These are phyloP conservation scores for Remersonia thermophila DNA, from an alignment of 2,329 filamentous ascomycete species.

Conservation along the genomic window DNA sequence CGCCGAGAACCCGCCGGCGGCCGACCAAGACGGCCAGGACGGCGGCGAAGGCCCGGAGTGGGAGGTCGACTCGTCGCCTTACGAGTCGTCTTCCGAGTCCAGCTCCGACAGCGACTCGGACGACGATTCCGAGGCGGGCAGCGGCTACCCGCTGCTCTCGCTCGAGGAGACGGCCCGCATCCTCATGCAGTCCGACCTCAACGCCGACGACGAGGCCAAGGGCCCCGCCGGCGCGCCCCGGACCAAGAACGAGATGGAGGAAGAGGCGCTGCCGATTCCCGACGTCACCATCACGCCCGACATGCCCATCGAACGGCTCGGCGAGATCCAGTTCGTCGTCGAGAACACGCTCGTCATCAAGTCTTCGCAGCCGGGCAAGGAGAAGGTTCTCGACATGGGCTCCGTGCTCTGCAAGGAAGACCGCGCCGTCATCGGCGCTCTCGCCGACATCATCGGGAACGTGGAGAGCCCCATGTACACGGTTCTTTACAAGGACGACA, in stretches of 20 bases:
- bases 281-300: constrained; percentile 65
- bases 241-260: constrained; percentile 68
- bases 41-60: constrained; percentile 55
- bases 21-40: constrained; percentile 1
- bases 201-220: constrained; percentile 74
- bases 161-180: constrained; percentile 75
- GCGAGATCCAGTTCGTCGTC: constrained; percentile 63
- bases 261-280: constrained; percentile 58
- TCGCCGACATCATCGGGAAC: constrained; percentile 77
- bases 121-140: constrained; percentile 30
- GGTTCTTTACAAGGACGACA: constrained; percentile 57
- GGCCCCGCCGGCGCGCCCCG: constrained; percentile 49
- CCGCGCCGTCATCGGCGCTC: constrained; percentile 62
- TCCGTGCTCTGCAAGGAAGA: constrained; percentile 72
- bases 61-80: constrained; percentile 69
- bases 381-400: constrained; percentile 71
- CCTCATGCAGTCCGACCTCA: constrained; percentile 71
- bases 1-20: too few species aligned
- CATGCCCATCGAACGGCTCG: constrained; percentile 66
- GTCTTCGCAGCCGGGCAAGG: constrained; percentile 66
- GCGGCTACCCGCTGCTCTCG: constrained; percentile 60
- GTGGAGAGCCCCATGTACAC: constrained; percentile 81
- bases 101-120: constrained; percentile 41
- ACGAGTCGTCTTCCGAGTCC: constrained; percentile 57
- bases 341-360: constrained; percentile 69